Percentiles rank a stretch among this genome's conserved stretches.
phyloP scores from a whole-genome alignment of 1,284 basidiomycete species.

The Agroathelia rolfsii region DNA sequence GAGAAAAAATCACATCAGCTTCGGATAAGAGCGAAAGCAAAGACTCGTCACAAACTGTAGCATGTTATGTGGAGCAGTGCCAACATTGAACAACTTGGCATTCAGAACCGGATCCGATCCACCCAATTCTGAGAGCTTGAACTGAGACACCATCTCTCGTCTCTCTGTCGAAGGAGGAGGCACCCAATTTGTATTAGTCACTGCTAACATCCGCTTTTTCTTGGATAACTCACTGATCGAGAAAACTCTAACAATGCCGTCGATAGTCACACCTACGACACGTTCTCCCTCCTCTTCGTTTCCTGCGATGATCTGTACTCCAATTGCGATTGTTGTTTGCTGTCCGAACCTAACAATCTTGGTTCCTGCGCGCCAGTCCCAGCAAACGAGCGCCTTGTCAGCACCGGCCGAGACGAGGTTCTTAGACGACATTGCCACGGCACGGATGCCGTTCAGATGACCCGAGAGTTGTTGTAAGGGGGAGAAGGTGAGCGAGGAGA shows the following conservation, averaged over 20 bases:
- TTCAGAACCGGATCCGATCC: slow-evolving; percentile 53
- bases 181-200: neutral
- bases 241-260: slow-evolving; percentile 85
- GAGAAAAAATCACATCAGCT: slow-evolving; percentile 9
- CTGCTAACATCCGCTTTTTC: slow-evolving; percentile 7
- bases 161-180: slow-evolving; percentile 31
- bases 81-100: slow-evolving; percentile 63
- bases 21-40: neutral
- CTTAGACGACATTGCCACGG: slow-evolving; percentile 78
- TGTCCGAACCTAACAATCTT: slow-evolving; percentile 89
- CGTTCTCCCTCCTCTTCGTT: slow-evolving; percentile 62
- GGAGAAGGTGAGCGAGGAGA: slow-evolving; percentile 70
- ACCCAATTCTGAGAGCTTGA: slow-evolving; percentile 77
- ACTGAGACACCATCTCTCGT: slow-evolving; percentile 86
- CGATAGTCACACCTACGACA: slow-evolving; percentile 83
- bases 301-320: slow-evolving; percentile 70
- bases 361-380: slow-evolving; percentile 79
- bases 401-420: slow-evolving; percentile 86
- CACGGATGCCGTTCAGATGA: slow-evolving; percentile 71
- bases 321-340: slow-evolving; percentile 86
- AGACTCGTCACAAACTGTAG: slow-evolving; percentile 44
- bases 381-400: slow-evolving; percentile 83
- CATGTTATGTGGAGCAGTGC: slow-evolving; percentile 73
- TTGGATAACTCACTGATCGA: slow-evolving; percentile 77
- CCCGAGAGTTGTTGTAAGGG: slow-evolving; percentile 79